Evolutionary conservation across 2,329 filamentous ascomycete species (phyloP).

Genomic region (Clarireedia monteithiana): DNA sequence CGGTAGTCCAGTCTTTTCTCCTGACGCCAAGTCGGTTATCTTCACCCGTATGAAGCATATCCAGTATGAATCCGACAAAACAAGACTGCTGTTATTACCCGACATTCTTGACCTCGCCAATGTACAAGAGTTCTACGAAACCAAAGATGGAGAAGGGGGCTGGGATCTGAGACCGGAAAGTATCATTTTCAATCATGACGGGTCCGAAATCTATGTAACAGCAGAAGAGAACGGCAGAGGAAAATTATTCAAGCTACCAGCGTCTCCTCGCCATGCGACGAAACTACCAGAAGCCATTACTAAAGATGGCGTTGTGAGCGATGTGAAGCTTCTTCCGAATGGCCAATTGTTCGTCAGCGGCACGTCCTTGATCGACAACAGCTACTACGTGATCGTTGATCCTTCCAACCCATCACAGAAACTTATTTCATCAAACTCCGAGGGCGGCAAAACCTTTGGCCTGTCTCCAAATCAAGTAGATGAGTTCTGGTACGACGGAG

Average conservation of each 20-base stretch:
- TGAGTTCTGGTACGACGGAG: conserved; percentile 63
- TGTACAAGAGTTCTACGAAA: conserved; percentile 55
- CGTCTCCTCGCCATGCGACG: conserved; percentile 41
- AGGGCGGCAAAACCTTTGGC: conserved; percentile 58
- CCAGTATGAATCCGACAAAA: conserved; percentile 76
- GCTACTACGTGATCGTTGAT: conserved; percentile 49
- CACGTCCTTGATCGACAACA: conserved; percentile 66
- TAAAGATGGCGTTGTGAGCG: conserved; percentile 44
- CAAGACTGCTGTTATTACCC: conserved; percentile 56
- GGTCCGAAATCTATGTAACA: conserved; percentile 60
- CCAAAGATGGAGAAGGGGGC: conserved; percentile 52
- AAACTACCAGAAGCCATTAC: conserved; percentile 43
- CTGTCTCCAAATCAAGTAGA: conserved; percentile 54
- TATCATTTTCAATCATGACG: conserved; percentile 50
- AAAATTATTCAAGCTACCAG: conserved; percentile 54
- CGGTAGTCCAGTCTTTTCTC: conserved; percentile 63
- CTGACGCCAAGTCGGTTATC: conserved; percentile 59
- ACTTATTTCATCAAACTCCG: conserved; percentile 55
- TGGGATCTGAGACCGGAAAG: conserved; percentile 53
- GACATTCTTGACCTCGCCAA: conserved; percentile 50
- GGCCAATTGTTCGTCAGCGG: conserved; percentile 55
- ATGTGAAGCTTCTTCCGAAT: conserved; percentile 44
- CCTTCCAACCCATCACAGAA: conserved; percentile 34
- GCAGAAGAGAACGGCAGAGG: conserved; percentile 62
- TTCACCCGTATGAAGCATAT: conserved; percentile 72